Evolutionary conservation across 2,329 filamentous ascomycete species (phyloP).

Genomic region (Trichoderma brevicompactum): DNA sequence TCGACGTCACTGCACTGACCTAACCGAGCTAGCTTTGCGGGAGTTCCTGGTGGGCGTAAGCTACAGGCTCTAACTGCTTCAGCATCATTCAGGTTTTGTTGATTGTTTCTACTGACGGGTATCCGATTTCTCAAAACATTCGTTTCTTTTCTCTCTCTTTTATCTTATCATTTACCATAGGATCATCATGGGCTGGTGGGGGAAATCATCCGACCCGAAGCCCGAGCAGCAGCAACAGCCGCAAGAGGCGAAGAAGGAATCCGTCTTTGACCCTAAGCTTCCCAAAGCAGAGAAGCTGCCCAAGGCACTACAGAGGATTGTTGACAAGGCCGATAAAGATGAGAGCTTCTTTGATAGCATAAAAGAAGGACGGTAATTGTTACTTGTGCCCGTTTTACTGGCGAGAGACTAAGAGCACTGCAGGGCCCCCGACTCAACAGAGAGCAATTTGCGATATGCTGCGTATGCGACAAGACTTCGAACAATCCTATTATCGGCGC

Average conservation of each 20-base stretch:
- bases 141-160: not conserved
- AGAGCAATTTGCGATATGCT: conserved; percentile 85
- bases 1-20: conserved; percentile 17
- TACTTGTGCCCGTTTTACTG: not conserved
- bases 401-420: not conserved
- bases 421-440: conserved; percentile 72
- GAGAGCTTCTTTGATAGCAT: conserved; percentile 78
- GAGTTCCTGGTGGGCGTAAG: conserved; percentile 9
- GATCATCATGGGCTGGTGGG: conserved; percentile 49
- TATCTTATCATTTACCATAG: not conserved
- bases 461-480: conserved; percentile 85
- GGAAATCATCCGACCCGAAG: conserved; percentile 44
- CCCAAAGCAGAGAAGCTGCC: conserved; percentile 58
- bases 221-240: conserved; percentile 37
- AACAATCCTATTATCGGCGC: conserved; percentile 85
- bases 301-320: conserved; percentile 58
- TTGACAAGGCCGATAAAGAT: conserved; percentile 63
- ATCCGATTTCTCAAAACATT: not conserved
- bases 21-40: conserved; percentile 8
- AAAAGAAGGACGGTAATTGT: conserved; percentile 73
- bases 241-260: conserved; percentile 30
- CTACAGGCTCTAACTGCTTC: not conserved
- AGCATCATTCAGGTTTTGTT: not conserved
- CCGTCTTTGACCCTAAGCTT: conserved; percentile 52
- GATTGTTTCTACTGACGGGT: not conserved